Conservation (phyloP, 805 yeast species). For the Teunomyces stri region DNA sequence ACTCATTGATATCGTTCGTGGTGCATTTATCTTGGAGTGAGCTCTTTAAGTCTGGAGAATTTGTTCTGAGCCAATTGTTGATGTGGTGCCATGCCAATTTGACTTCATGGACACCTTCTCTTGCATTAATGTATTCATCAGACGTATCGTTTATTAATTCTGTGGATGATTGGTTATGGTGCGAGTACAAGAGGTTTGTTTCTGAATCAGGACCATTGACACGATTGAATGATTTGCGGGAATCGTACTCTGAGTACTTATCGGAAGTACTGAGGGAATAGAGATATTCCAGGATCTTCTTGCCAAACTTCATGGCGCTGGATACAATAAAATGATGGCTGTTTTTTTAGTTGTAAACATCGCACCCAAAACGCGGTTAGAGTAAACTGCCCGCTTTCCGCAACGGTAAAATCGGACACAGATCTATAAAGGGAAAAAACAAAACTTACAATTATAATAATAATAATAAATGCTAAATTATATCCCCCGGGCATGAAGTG, state of each 20-base stretch:
- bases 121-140: constrained; percentile 31
- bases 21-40: constrained; percentile 80
- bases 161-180: constrained; percentile 25
- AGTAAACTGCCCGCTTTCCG: background rate
- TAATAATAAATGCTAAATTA: background rate
- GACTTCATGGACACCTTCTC: constrained; percentile 71
- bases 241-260: constrained; percentile 66
- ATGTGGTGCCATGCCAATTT: constrained; percentile 86
- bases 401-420: background rate
- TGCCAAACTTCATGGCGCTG: constrained; percentile 21
- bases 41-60: constrained; percentile 79
- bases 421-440: background rate
- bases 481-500: constrained; percentile 50
- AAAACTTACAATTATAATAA: background rate
- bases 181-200: constrained; percentile 26
- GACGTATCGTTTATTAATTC: constrained; percentile 22
- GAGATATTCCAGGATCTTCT: constrained; percentile 54
- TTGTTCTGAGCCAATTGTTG: constrained; percentile 74
- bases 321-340: background rate
- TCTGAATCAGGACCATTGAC: constrained; percentile 42
- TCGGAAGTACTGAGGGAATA: constrained; percentile 66
- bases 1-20: constrained; percentile 70
- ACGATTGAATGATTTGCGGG: constrained; percentile 44
- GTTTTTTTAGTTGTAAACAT: background rate
- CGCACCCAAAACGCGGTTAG: background rate